Base-by-base conservation (phyloP, 495 filamentous ascomycete genomes). In the Staphylotrichum longicolle region DNA sequence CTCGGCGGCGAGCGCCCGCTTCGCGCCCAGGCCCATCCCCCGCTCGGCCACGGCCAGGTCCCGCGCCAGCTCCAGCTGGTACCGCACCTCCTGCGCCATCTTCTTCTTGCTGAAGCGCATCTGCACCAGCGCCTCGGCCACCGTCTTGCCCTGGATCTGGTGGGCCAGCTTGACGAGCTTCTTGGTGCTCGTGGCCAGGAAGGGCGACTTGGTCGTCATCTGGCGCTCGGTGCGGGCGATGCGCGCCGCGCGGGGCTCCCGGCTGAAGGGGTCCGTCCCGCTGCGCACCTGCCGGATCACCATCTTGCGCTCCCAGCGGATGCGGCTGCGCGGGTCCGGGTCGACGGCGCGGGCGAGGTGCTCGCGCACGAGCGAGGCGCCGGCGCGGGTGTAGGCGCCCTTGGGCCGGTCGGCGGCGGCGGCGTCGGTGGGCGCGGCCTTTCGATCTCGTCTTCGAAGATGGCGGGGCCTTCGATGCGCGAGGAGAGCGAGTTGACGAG, bases 61-160 rank as follows among this genome's bases (percentile, higher is more conserved):
- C 61, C 86, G 83, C 7, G 94, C 92, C 55, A 86, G 75, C 71
- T 91, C 80, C 15, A 98, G 79, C 74, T 94, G 89, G 65, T 81
- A 82, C 58, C 81, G 71, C 12, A 97, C 88, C 68, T 96, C 90
- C 69, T 81, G 79, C 10, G 94, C 91, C 52, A 85, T 90, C 81
- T 91, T 93, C 85, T 98, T 98, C 82, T 90, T 89, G 74, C 86
- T 91, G 75, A 92, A 96, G 41, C 87, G 85, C 93, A 98, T 96
- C 82, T 98, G 94, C 64, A 88, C 75, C 61, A 98, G 90, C 12
- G 94, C 94, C 37, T 98, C 93, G 46, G 90, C 91, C 66, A 98
- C 79, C 34, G 86, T 87, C 86, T 96, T 97, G 44, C 94, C 94
- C 1, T 83, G 78, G 68, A 98, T 94, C 78, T 97, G 94, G 35